Evolutionary conservation across 192 early-diverging fungal genomes (phyloP).

Genomic region (Backusella circina): DNA sequence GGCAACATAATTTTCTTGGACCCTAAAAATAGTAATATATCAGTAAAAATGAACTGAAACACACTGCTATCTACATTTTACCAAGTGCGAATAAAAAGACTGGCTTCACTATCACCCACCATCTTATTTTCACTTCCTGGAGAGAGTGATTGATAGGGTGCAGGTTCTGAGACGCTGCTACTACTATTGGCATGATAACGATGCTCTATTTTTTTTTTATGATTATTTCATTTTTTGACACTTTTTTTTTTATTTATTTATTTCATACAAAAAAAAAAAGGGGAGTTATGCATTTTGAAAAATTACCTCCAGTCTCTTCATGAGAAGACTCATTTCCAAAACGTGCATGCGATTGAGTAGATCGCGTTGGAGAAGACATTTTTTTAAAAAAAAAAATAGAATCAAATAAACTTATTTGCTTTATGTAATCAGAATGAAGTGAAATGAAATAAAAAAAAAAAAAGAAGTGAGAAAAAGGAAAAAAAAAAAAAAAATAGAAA

Average conservation of each 20-base stretch:
- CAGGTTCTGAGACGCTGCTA: background rate
- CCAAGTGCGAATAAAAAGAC: conserved; percentile 3
- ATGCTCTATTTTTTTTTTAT: background rate
- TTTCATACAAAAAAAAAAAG: background rate
- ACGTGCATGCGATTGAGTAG: background rate
- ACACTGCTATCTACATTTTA: background rate
- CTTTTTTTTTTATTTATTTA: background rate
- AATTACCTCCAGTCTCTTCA: background rate
- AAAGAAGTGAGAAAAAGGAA: background rate
- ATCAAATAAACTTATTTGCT: too few relatives aligned
- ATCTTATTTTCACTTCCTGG: background rate
- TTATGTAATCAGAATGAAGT: background rate
- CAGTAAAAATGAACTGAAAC: background rate
- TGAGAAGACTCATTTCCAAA: background rate
- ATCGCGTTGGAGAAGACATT: background rate
- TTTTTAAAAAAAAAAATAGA: too few relatives aligned
- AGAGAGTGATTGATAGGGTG: background rate
- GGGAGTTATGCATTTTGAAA: background rate
- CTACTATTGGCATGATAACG: background rate
- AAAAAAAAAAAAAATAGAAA: background rate
- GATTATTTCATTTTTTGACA: background rate
- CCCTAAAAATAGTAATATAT: conserved; percentile 20
- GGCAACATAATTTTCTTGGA: conserved; percentile 40
- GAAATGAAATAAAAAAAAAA: background rate
- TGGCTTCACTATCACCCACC: conserved; percentile 10